These are phyloP conservation scores for Yarrowia hollandica DNA, from an alignment of 805 yeast genomes.

Conservation along the genomic window DNA sequence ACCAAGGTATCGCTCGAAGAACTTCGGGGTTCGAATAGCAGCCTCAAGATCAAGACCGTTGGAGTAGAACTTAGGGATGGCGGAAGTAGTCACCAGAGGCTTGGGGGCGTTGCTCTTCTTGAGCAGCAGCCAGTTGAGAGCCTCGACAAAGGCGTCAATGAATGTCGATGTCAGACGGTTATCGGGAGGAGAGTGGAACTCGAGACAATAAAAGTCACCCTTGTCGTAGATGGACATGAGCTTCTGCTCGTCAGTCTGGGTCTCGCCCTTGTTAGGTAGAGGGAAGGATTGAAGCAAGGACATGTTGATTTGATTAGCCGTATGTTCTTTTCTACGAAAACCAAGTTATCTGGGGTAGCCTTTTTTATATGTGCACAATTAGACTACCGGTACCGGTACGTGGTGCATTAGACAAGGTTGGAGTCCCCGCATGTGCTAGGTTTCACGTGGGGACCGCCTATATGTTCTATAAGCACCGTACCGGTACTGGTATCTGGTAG, in stretches of 20 bases:
- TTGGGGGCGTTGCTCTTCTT: slow-evolving; percentile 35
- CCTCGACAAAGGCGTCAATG: slow-evolving; percentile 41
- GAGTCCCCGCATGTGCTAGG: not conserved
- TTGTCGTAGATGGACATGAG: slow-evolving; percentile 50
- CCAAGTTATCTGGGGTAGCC: not conserved
- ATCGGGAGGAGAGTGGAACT: slow-evolving; percentile 42
- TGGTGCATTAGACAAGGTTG: not conserved
- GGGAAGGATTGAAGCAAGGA: slow-evolving; percentile 12
- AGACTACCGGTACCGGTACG: too few relatives aligned
- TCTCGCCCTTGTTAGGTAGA: slow-evolving; percentile 27
- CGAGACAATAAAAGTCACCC: slow-evolving; percentile 40
- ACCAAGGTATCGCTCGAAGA: slow-evolving; percentile 41
- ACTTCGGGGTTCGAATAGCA: slow-evolving; percentile 41
- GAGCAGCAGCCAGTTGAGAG: slow-evolving; percentile 39
- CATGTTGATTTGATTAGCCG: not conserved
- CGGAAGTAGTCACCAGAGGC: slow-evolving; percentile 45
- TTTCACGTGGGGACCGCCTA: slow-evolving; percentile 17
- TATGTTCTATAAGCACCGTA: too few relatives aligned
- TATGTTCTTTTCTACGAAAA: too few relatives aligned
- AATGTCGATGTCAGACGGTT: slow-evolving; percentile 43
- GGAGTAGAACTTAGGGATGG: slow-evolving; percentile 43
- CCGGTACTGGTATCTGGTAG: too few relatives aligned
- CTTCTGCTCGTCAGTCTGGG: slow-evolving; percentile 28
- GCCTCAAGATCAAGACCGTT: slow-evolving; percentile 45
- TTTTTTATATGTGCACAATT: not conserved